A percentile compares a stretch with the other conserved stretches of the same genome.
phyloP scores from a whole-genome alignment of 306 rosid species.

The Cucurbita moschata region DNA sequence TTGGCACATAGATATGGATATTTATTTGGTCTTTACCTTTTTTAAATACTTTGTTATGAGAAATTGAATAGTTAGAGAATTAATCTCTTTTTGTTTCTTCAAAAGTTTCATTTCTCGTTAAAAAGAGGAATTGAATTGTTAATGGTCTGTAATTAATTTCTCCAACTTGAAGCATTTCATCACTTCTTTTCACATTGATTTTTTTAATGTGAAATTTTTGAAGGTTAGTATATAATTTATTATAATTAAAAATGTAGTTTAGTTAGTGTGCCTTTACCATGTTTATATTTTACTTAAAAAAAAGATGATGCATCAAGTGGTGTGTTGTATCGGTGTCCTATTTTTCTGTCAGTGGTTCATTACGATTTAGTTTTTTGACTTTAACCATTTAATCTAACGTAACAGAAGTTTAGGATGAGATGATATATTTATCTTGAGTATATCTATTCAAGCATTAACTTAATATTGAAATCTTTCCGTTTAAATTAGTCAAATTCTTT shows the following conservation, averaged over 20 bases:
- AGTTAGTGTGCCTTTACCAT: background rate
- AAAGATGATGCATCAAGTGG: background rate
- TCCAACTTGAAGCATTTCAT: background rate
- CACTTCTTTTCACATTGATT: background rate
- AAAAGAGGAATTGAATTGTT: background rate
- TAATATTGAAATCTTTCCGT: background rate
- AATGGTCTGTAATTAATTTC: background rate
- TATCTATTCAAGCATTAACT: background rate
- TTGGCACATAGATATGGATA: background rate
- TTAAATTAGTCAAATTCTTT: background rate
- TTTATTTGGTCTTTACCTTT: background rate
- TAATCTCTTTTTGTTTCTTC: too few species aligned
- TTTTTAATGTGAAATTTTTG: background rate
- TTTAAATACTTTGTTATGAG: background rate
- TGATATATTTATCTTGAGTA: background rate
- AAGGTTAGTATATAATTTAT: background rate
- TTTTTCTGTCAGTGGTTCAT: background rate
- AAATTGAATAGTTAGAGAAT: background rate
- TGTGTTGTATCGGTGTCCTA: background rate
- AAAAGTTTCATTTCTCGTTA: too few species aligned
- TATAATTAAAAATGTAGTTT: background rate
- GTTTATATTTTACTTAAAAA: background rate
- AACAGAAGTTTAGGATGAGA: background rate
- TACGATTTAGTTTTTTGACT: background rate
- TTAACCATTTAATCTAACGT: background rate